These are phyloP conservation scores for Paecilomyces niveus DNA, from an alignment of 2,329 filamentous ascomycete species.

Conservation along the genomic window DNA sequence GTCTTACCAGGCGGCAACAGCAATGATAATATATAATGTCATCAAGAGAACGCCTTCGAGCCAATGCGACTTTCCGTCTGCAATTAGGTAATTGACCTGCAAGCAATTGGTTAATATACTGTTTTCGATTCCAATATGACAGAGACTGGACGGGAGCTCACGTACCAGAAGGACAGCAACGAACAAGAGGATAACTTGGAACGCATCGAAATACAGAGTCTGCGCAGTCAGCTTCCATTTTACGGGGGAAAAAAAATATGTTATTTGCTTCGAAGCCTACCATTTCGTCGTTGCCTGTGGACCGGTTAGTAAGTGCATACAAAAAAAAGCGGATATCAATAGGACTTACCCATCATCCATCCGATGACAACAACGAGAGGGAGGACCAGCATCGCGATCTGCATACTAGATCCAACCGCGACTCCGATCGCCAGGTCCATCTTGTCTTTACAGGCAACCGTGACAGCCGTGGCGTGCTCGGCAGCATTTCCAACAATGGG, in stretches of 20 bases:
- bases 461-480: constrained; percentile 59
- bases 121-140: constrained; percentile 1
- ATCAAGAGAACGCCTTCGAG: constrained; percentile 56
- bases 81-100: constrained; percentile 57
- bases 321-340: not conserved
- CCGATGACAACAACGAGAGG: constrained; percentile 55
- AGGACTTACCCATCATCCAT: constrained; percentile 46
- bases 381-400: constrained; percentile 57
- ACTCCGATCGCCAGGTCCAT: constrained; percentile 63
- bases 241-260: not conserved
- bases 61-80: constrained; percentile 53
- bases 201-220: constrained; percentile 76
- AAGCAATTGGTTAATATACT: constrained; percentile 24
- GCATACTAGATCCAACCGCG: constrained; percentile 58
- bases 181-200: constrained; percentile 67
- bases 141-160: not conserved
- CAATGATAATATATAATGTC: constrained; percentile 56
- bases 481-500: constrained; percentile 62
- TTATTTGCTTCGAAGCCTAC: constrained; percentile 11
- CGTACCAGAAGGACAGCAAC: constrained; percentile 43
- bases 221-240: constrained; percentile 11
- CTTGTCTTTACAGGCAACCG: constrained; percentile 58
- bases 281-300: constrained; percentile 50
- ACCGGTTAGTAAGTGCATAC: constrained; percentile 2
- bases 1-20: constrained; percentile 50